Evolutionary conservation across 805 yeast species (phyloP), one percentile per base, ranked within the genome.

Genomic region (Starmerella davenportii): DNA sequence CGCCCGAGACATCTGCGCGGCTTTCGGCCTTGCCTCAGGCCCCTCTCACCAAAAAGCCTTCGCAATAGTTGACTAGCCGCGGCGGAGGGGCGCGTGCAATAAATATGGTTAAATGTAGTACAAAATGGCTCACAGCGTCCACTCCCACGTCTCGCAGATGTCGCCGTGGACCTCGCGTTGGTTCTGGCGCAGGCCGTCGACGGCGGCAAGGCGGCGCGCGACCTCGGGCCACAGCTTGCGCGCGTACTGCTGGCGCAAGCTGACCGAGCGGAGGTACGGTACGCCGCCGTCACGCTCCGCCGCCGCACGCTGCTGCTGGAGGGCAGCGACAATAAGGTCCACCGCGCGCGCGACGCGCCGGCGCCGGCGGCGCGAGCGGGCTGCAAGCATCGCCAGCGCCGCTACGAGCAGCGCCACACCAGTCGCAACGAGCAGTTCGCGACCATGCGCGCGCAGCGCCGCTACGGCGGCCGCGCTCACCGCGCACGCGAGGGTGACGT

Each of bases 91-190:
- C n/a, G n/a, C n/a, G n/a, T n/a, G n/a, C n/a, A n/a, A n/a, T n/a
- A n/a, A 23, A 23, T 23, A 23, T 23, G 25, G 25, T 23, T 23
- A 7, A 23, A 23, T 23, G 11, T 23, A 11, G 25, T 23, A 7
- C 25, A 23, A 23, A 7, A 23, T 23, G 25, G 25, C 16, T 24
- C 25, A 45, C 9, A 74, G 72, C 28, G 74, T 66, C 94, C 94
- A 84, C 52, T 81, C 82, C 81, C 93, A 79, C 27, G 80, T 80
- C 52, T 74, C 73, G 67, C 79, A 72, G 43, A 84, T 79, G 47
- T 84, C 95, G 15, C 95, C 95, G 51, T 77, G 79, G 21, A 75
- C 66, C 53, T 84, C 95, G 40, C 71, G 58, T 39, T 76, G 65
- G 29, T 70, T 65, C 15, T 67, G 62, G 41, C 74, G 68, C 11